Base-by-base conservation (phyloP, 108 stramenopile species). In the Skeletonema marinoi region DNA sequence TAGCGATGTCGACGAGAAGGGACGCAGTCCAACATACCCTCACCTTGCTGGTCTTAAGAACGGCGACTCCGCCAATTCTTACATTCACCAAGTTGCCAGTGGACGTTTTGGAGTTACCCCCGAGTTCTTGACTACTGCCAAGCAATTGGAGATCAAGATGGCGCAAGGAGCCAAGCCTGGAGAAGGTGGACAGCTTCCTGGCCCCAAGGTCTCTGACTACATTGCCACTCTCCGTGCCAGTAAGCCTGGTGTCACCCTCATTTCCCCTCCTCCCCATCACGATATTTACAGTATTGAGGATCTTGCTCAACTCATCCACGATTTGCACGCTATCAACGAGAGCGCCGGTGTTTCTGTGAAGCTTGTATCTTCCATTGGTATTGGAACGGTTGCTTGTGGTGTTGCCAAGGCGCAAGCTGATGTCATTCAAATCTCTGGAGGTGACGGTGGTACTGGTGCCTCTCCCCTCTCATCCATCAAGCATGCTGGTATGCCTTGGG, bases 101-200 rank as follows among this genome's bases (percentile, higher is more conserved):
- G 97, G 96, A 31, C 87, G 97, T 42, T 98, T 98, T 72, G 97
- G 97, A 66, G 97, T 98, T 32, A 98, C 97, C 16, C 90, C 97
- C 8, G 84, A 96, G 81, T 98, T 96, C 81, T 79, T 98, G 58
- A 92, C 91, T 36, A 95, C 96, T 19, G 93, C 96, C 10, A 96
- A 96, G 68, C 92, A 96, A 69, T 74, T 98, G 41, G 94, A 98
- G 81, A 96, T 98, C 78, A 98, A 98, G 85, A 96, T 98, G 90
- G 97, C 97, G 13, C 97, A 98, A 81, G 97, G 97, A 46, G 95
- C 96, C 66, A 98, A 98, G 88, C 97, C 97, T 41, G 97, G 97
- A 30, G 97, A 98, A 81, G 97, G 97, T 33, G 97, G 97, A 33
- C 93, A 98, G 68, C 90, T 98, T 42, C 97, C 97, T 11, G 96